Evolutionary conservation across 176 grass and related monocot genomes (phyloP).

Genomic region (Musa troglodytarum): DNA sequence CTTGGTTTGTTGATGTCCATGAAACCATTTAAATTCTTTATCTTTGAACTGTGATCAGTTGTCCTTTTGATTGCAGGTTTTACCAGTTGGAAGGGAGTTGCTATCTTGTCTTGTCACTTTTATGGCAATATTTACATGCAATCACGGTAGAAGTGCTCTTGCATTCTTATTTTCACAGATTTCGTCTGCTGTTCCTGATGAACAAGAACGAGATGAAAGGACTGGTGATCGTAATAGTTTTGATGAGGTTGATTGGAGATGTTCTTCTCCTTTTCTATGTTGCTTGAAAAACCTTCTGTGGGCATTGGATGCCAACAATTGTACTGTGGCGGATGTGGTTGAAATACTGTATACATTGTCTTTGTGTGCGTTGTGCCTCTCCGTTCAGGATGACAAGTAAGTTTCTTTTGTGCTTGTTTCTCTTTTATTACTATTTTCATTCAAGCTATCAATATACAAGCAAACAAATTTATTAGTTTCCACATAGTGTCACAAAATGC

Average conservation of each 20-base stretch:
- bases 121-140: constrained; percentile 63
- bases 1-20: neutral
- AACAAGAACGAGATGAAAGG: constrained; percentile 23
- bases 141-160: constrained; percentile 47
- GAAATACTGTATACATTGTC: constrained; percentile 60
- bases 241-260: constrained; percentile 14
- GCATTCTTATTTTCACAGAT: constrained; percentile 16
- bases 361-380: constrained; percentile 47
- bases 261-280: constrained; percentile 24
- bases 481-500: too few relatives aligned
- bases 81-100: constrained; percentile 69
- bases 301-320: constrained; percentile 35
- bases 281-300: constrained; percentile 39
- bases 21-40: constrained; percentile 6
- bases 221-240: constrained; percentile 1
- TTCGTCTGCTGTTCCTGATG: constrained; percentile 16
- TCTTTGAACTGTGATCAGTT: constrained; percentile 5
- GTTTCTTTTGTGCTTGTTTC: neutral
- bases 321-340: constrained; percentile 35
- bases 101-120: constrained; percentile 70
- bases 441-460: neutral
- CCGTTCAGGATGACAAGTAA: constrained; percentile 54
- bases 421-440: constrained; percentile 9
- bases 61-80: constrained; percentile 42
- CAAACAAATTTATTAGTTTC: too few relatives aligned